phyloP scores from a whole-genome alignment of 2,329 filamentous ascomycete genomes.

The Pestalotiopsis sp. region DNA sequence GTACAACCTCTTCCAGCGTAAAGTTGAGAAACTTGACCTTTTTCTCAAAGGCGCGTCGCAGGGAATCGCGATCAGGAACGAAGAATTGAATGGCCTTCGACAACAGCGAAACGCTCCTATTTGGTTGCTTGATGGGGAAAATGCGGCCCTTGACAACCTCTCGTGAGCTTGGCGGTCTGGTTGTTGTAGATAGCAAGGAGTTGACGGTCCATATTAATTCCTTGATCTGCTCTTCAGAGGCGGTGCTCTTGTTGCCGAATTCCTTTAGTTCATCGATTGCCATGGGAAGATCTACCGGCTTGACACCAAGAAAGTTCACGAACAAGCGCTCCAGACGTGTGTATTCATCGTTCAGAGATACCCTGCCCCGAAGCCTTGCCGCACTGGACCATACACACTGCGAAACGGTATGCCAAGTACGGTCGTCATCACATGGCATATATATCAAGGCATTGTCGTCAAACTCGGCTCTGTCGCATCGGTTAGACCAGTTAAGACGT shows the following conservation, averaged over 20 bases:
- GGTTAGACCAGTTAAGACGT: no score
- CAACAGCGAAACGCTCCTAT: conserved; percentile 17
- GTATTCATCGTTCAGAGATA: conserved; percentile 30
- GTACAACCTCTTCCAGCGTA: no score
- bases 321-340: conserved; percentile 32
- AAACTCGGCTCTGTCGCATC: no score
- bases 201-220: conserved; percentile 25
- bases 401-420: conserved; percentile 28
- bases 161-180: background rate
- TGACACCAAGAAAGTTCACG: conserved; percentile 29
- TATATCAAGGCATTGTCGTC: conserved; percentile 14
- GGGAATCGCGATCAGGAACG: no score
- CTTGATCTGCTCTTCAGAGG: background rate
- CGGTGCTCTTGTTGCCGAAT: background rate
- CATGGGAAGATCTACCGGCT: conserved; percentile 31
- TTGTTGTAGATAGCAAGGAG: conserved; percentile 26
- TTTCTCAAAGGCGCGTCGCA: no score
- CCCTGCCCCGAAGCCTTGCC: conserved; percentile 28
- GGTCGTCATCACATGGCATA: conserved; percentile 6
- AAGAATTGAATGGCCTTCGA: no score
- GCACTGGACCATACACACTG: conserved; percentile 38
- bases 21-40: no score
- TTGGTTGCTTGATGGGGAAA: conserved; percentile 27
- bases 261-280: conserved; percentile 32
- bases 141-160: conserved; percentile 16